Evolutionary conservation across 257 asterid species (phyloP).

Genomic region (Solanum microdontum): DNA sequence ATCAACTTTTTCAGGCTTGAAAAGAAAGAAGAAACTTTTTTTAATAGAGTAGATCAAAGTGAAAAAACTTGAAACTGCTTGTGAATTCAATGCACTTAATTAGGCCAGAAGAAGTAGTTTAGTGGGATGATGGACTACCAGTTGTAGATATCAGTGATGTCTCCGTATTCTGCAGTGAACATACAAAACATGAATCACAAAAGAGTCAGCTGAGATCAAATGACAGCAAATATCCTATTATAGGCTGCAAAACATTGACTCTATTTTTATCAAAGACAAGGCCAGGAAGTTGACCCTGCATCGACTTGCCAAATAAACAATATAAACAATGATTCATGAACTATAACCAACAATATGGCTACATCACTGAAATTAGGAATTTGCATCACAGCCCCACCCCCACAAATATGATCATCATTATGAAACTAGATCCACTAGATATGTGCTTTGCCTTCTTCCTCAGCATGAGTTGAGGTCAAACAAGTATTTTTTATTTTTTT

Average conservation of each 20-base stretch:
- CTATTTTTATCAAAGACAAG: not conserved
- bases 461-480: not conserved
- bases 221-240: not conserved
- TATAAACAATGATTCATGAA: not conserved
- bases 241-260: not conserved
- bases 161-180: slow-evolving; percentile 74
- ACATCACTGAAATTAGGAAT: not conserved
- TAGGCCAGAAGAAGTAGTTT: not conserved
- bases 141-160: slow-evolving; percentile 79
- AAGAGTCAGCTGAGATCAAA: not conserved
- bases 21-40: not conserved
- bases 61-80: not conserved
- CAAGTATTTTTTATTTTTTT: not conserved
- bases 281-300: not conserved
- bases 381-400: not conserved
- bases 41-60: not conserved
- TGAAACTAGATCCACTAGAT: not conserved
- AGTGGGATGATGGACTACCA: slow-evolving; percentile 36
- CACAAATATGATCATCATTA: not conserved
- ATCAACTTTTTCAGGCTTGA: not conserved
- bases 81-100: not conserved
- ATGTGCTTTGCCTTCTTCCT: not conserved
- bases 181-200: not conserved
- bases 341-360: not conserved
- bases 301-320: not conserved